Conservation (phyloP, 768 basidiomycete genomes). For the Mycena floridula region DNA sequence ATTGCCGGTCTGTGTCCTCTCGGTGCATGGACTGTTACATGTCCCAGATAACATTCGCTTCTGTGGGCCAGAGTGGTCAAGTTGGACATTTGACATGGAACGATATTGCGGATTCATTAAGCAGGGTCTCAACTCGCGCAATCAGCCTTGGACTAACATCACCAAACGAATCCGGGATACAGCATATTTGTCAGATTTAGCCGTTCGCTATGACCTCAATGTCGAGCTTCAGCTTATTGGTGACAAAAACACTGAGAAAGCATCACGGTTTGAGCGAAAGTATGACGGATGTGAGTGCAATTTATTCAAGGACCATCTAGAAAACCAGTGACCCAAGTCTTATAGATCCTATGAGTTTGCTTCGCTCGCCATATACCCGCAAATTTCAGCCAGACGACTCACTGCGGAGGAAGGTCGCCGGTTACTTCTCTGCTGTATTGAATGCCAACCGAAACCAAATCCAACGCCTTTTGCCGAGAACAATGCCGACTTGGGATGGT, state of each 20-base stretch:
- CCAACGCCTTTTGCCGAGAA: conserved; percentile 5
- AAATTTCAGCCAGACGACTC: conserved; percentile 3
- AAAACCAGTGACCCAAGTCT: neutral
- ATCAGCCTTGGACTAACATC: conserved; percentile 12
- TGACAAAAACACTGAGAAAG: neutral
- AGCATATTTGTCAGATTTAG: conserved; percentile 20
- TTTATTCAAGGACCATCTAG: too few species aligned
- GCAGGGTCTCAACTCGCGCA: conserved; percentile 9
- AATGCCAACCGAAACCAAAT: conserved; percentile 1
- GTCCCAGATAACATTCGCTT: conserved; percentile 12
- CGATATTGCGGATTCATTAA: conserved; percentile 16
- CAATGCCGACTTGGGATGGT: conserved; percentile 19
- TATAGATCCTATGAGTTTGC: conserved; percentile 13
- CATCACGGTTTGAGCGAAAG: neutral
- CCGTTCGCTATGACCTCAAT: conserved; percentile 17
- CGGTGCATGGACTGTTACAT: conserved; percentile 18
- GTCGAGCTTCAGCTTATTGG: conserved; percentile 7
- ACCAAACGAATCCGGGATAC: conserved; percentile 15
- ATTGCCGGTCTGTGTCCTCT: conserved; percentile 12
- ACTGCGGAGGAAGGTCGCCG: conserved; percentile 8
- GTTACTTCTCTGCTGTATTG: conserved; percentile 11
- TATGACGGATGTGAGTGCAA: neutral
- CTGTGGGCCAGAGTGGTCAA: conserved; percentile 17
- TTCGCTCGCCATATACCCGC: conserved; percentile 9
- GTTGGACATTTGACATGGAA: conserved; percentile 22